Percentiles rank a stretch among this genome's conserved stretches.
Conservation (phyloP, 2,329 filamentous ascomycete species). For the Trichoderma sp. region DNA sequence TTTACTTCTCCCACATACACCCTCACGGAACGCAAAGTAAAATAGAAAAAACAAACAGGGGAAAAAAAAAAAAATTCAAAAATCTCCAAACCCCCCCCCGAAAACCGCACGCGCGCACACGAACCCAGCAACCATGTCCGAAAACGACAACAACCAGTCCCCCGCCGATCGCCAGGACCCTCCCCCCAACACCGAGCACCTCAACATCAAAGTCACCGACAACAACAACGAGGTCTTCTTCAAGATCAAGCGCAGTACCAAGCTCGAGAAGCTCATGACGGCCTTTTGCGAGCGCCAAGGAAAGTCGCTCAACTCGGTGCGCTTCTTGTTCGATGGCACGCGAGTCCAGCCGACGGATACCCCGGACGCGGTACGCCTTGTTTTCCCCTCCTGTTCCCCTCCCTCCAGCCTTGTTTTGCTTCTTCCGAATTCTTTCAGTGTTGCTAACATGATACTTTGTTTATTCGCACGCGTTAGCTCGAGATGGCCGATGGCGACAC, state of each 20-base stretch:
- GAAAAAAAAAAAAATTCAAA: too few species aligned
- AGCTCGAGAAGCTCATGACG: conserved; percentile 96
- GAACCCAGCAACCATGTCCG: conserved; percentile 41
- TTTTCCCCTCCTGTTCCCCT: neutral
- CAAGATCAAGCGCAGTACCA: conserved; percentile 97
- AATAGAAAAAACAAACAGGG: too few species aligned
- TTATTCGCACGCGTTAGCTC: conserved; percentile 51
- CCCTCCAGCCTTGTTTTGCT: neutral
- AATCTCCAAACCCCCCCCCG: neutral
- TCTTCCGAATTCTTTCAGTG: conserved; percentile 43
- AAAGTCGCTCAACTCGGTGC: conserved; percentile 77
- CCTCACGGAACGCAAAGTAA: neutral
- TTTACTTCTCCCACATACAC: neutral
- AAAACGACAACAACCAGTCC: conserved; percentile 42
- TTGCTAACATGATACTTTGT: conserved; percentile 40
- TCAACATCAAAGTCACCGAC: conserved; percentile 99
- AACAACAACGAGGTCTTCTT: conserved; percentile 99
- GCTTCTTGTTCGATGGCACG: conserved; percentile 95
- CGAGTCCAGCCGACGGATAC: conserved; percentile 86
- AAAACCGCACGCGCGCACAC: neutral
- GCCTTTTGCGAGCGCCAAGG: conserved; percentile 97
- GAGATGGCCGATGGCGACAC: conserved; percentile 97
- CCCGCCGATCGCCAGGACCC: conserved; percentile 33
- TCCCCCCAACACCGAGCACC: conserved; percentile 65
- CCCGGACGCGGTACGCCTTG: conserved; percentile 75